Evolutionary conservation across 352 stramenopile species (phyloP).

Genomic region (Phytophthora cajani): DNA sequence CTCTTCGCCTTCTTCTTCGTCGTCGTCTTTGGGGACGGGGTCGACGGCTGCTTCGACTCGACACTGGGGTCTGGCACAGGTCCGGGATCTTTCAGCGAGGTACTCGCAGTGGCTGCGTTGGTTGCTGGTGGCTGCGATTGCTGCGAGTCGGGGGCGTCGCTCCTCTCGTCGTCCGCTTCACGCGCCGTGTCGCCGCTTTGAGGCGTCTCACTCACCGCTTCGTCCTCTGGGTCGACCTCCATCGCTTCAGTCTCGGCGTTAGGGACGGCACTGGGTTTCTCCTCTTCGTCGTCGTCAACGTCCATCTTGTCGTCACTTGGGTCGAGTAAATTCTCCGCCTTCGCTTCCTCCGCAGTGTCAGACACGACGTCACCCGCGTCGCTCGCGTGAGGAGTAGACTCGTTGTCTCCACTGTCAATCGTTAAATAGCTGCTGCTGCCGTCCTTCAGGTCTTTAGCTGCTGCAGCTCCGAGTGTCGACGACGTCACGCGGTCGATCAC

Average conservation of each 20-base stretch:
- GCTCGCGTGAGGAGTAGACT: background rate
- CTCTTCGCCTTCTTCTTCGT: background rate
- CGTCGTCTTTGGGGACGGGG: background rate
- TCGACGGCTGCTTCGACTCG: background rate
- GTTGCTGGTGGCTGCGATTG: background rate
- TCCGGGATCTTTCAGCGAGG: background rate
- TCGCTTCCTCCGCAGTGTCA: background rate
- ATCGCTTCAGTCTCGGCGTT: background rate
- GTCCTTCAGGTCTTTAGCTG: background rate
- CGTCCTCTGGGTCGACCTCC: constrained; percentile 4
- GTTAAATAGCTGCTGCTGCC: background rate
- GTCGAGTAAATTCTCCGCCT: background rate
- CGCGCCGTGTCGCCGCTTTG: background rate
- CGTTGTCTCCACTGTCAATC: background rate
- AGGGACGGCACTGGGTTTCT: background rate
- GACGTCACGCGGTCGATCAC: constrained; percentile 7
- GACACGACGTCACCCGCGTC: background rate
- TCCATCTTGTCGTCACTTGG: background rate
- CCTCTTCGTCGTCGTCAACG: background rate
- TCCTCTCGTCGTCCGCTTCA: constrained; percentile 7
- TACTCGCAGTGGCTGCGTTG: background rate
- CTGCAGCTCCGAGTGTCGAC: background rate
- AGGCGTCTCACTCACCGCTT: background rate
- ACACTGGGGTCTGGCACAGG: background rate
- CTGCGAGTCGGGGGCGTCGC: background rate